Evolutionary conservation across 164 flowering plant species (phyloP).

Genomic region (Kingdonia uniflora): DNA sequence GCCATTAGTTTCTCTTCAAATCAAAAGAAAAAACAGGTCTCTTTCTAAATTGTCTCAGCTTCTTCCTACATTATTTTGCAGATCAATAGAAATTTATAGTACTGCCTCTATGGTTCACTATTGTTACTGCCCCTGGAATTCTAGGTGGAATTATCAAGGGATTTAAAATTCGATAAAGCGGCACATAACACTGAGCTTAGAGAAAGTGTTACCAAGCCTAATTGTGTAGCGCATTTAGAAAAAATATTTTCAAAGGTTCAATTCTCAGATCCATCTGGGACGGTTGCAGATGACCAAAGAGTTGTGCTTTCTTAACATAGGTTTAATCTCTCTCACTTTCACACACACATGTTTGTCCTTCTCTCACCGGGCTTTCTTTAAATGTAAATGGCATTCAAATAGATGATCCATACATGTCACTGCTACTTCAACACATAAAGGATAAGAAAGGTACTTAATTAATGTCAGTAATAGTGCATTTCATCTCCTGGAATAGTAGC

Average conservation of each 20-base stretch:
- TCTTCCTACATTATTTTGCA: neutral
- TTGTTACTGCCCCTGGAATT: conserved; percentile 28
- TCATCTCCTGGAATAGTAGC: no score
- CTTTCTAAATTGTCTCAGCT: no score
- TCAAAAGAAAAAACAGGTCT: conserved; percentile 77
- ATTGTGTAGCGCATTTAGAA: conserved; percentile 30
- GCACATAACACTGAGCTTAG: conserved; percentile 16
- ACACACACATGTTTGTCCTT: neutral
- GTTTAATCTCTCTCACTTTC: conserved; percentile 18
- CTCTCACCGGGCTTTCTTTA: conserved; percentile 8
- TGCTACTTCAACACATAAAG: conserved; percentile 34
- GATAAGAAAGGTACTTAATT: conserved; percentile 24
- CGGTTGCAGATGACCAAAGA: conserved; percentile 16
- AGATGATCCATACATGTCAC: conserved; percentile 40
- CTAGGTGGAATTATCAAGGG: conserved; percentile 61
- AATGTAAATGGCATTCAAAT: conserved; percentile 78
- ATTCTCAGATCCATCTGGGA: conserved; percentile 26
- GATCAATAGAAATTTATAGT: neutral
- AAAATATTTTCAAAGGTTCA: conserved; percentile 44
- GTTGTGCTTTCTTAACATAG: conserved; percentile 47
- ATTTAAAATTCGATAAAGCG: conserved; percentile 34
- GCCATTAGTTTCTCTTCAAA: conserved; percentile 26
- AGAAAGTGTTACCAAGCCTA: conserved; percentile 15
- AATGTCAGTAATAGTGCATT: conserved; percentile 1
- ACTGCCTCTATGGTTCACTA: neutral